Conservation (phyloP, 345 rosid species). For the Populus deltoides region DNA sequence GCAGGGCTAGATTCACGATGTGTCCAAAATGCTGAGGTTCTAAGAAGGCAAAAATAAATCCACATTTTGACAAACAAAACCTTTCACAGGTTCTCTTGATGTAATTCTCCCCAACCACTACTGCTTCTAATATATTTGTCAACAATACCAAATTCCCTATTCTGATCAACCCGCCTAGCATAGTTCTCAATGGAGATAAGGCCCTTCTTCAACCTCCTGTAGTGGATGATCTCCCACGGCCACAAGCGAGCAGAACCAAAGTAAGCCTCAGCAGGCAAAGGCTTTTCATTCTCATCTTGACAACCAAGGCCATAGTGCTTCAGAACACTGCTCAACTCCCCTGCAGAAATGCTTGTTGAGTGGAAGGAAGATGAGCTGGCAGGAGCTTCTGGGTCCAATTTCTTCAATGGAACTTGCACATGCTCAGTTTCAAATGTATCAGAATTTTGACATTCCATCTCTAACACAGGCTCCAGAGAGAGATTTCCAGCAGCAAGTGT, state of each 20-base stretch:
- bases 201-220: slow-evolving; percentile 53
- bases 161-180: slow-evolving; percentile 43
- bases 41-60: not conserved
- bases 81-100: slow-evolving; percentile 17
- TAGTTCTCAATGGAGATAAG: slow-evolving; percentile 43
- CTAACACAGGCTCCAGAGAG: slow-evolving; percentile 17
- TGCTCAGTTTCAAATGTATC: slow-evolving; percentile 18
- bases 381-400: slow-evolving; percentile 21
- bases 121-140: slow-evolving; percentile 49
- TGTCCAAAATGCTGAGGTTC: slow-evolving; percentile 3
- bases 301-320: slow-evolving; percentile 40
- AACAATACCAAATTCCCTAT: slow-evolving; percentile 40
- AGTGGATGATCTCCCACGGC: slow-evolving; percentile 46
- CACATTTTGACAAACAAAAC: slow-evolving; percentile 3
- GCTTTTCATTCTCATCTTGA: slow-evolving; percentile 30
- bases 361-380: slow-evolving; percentile 1
- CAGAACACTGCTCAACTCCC: slow-evolving; percentile 38
- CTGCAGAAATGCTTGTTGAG: slow-evolving; percentile 29
- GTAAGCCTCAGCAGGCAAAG: slow-evolving; percentile 28
- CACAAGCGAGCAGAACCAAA: slow-evolving; percentile 49
- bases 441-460: slow-evolving; percentile 17
- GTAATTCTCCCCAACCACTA: slow-evolving; percentile 46
- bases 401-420: slow-evolving; percentile 4
- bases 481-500: slow-evolving; percentile 6
- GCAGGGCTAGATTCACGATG: slow-evolving; percentile 5